phyloP scores from a whole-genome alignment of 495 filamentous ascomycete genomes.

The Lasiosphaeria hispida region DNA sequence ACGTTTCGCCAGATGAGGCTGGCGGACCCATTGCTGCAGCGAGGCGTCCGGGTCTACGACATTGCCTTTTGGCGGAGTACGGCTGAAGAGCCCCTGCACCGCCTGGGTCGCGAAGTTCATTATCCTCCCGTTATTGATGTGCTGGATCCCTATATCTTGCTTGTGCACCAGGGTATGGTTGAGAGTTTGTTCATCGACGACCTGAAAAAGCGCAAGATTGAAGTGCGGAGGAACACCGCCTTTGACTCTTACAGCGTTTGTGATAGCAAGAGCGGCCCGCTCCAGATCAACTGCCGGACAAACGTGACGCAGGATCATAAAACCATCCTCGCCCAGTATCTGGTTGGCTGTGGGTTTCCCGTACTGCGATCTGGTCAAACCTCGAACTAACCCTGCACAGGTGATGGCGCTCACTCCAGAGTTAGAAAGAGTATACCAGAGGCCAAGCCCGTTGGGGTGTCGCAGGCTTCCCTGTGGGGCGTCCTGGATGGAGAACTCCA shows the following conservation, averaged over 20 bases:
- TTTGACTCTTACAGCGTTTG: constrained; percentile 53
- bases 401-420: constrained; percentile 52
- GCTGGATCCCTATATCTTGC: constrained; percentile 66
- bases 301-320: constrained; percentile 43
- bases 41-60: constrained; percentile 65
- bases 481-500: constrained; percentile 65
- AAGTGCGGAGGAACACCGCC: constrained; percentile 54
- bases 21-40: constrained; percentile 59
- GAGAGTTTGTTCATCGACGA: constrained; percentile 67
- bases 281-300: constrained; percentile 42
- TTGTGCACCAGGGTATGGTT: constrained; percentile 73
- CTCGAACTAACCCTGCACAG: constrained; percentile 23
- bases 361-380: background rate
- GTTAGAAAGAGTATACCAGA: constrained; percentile 56
- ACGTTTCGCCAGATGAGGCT: constrained; percentile 60
- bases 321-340: constrained; percentile 46
- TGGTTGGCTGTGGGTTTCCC: constrained; percentile 48
- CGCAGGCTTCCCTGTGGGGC: constrained; percentile 65
- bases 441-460: constrained; percentile 55
- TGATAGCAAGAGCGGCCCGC: constrained; percentile 36
- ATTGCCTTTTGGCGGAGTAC: constrained; percentile 72
- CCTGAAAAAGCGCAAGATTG: constrained; percentile 54
- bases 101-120: constrained; percentile 51
- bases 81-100: constrained; percentile 48
- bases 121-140: constrained; percentile 62